Evolutionary conservation across 208 protist species (phyloP).

Genomic region (Plasmodiophora brassicae): DNA sequence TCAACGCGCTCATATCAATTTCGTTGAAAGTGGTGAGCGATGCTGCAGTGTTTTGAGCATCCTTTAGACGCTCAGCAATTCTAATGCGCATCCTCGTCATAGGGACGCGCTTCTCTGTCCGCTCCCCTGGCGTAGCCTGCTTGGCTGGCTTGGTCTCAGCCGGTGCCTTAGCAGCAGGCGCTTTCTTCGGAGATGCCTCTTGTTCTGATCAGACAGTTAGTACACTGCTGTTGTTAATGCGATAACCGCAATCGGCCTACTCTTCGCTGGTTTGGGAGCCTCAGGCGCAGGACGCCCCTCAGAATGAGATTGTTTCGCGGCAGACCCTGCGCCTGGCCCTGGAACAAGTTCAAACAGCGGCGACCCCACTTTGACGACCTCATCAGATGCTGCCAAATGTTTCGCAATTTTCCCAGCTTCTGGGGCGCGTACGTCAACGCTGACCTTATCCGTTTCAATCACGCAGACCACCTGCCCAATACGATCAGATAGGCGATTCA

Average conservation of each 20-base stretch:
- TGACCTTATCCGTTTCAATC: conserved; percentile 95
- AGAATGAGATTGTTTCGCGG: too few species aligned
- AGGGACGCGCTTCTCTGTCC: conserved; percentile 31
- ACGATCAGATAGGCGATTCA: background rate
- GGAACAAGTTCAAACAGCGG: background rate
- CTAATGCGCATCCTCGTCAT: conserved; percentile 51
- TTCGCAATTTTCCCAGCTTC: conserved; percentile 9
- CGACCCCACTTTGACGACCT: background rate
- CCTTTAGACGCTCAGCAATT: conserved; percentile 73
- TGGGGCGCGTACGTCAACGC: conserved; percentile 41
- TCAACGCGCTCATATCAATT: conserved; percentile 73
- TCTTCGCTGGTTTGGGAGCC: conserved; percentile 79
- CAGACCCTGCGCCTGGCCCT: background rate
- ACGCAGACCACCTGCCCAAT: conserved; percentile 70
- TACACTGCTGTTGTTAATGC: conserved; percentile 77
- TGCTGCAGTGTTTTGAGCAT: conserved; percentile 93
- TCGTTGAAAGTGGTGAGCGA: conserved; percentile 99
- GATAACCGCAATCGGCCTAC: conserved; percentile 79
- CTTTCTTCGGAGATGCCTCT: conserved; percentile 74
- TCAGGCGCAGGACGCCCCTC: conserved; percentile 84
- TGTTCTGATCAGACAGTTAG: conserved; percentile 81
- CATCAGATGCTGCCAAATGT: background rate
- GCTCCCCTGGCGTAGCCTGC: conserved; percentile 53
- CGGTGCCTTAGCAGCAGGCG: background rate
- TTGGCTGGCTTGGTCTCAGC: conserved; percentile 45